Conservation (phyloP, 352 stramenopile genomes). For the Globisporangium apiculatum region DNA sequence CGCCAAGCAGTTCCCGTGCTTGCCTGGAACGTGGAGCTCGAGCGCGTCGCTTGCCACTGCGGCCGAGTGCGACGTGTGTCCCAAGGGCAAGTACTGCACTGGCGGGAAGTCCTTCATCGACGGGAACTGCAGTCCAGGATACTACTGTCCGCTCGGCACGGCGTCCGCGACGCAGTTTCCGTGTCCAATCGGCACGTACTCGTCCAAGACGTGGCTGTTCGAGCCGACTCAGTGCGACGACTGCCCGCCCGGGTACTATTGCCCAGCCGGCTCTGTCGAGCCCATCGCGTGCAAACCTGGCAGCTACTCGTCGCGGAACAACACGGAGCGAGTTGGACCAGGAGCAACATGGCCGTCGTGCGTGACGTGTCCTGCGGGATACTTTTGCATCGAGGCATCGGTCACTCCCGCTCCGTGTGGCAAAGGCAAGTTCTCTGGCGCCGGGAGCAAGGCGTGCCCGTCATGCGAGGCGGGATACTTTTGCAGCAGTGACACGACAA, state of each 20-base stretch:
- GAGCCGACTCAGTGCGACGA: slow-evolving; percentile 70
- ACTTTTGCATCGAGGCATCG: slow-evolving; percentile 68
- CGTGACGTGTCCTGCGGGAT: slow-evolving; percentile 70
- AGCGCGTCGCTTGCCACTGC: slow-evolving; percentile 52
- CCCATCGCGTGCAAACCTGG: slow-evolving; percentile 70
- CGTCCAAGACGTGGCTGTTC: slow-evolving; percentile 62
- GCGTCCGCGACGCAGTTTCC: slow-evolving; percentile 54
- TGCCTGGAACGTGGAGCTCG: slow-evolving; percentile 82
- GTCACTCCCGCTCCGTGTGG: slow-evolving; percentile 58
- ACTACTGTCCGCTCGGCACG: slow-evolving; percentile 88
- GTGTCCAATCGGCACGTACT: slow-evolving; percentile 83
- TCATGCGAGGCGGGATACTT: slow-evolving; percentile 71
- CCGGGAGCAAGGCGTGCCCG: slow-evolving; percentile 47
- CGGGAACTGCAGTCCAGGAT: slow-evolving; percentile 57
- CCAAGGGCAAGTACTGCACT: slow-evolving; percentile 81
- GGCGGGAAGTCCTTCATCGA: slow-evolving; percentile 75
- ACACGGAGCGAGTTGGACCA: slow-evolving; percentile 57
- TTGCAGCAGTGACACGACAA: slow-evolving; percentile 67
- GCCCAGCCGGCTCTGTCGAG: slow-evolving; percentile 44
- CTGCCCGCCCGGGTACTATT: slow-evolving; percentile 74
- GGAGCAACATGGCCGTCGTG: slow-evolving; percentile 54
- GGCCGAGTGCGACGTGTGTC: slow-evolving; percentile 72
- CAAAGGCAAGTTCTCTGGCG: slow-evolving; percentile 51
- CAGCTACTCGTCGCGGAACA: slow-evolving; percentile 67
- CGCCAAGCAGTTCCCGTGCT: slow-evolving; percentile 72